Base-by-base conservation (phyloP, 106 monocot species). In the Dioscorea dumetorum region DNA sequence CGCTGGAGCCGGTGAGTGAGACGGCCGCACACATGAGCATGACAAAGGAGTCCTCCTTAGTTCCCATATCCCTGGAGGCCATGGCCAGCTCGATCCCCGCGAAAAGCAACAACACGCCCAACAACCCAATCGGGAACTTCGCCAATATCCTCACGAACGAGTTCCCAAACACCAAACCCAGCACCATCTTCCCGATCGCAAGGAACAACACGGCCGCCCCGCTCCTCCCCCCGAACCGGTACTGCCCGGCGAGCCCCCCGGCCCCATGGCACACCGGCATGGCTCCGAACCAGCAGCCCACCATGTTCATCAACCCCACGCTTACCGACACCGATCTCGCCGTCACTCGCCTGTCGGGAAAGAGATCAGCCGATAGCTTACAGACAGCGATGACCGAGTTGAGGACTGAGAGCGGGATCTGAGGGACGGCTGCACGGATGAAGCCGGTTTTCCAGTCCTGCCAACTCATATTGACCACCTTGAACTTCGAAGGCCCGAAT, bases 251-350 rank as follows among this genome's bases (percentile, higher is more conserved):
- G 13, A 99, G 85, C 50, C 99, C 99, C 0, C 99, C 99, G 14
- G 99, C 92, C 15, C 92, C 99, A 72, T 99, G 93, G 76, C 93
- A 99, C 23, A 87, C 87, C 14, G 99, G 99, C 87, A 99, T 78
- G 14, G 99, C 99, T 8, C 99, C 92, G 76, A 99, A 99, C 99
- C 93, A 93, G 79, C 99, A 99, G 0, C 99, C 99, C 2, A 89
- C 81, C 50, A 90, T 57, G 56, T 99, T 99, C 99, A 99, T 99
- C 52, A 78, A 9, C 50, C 99, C 99, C 5, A 99, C 99, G 69
- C 90, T 99, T 28, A 87, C 75, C 22, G 99, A 90, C 2, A 99
- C 99, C 4, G 79, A 32, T 33, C 87, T 74, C 58, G 81, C 79
- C 15, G 93, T 83, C 5, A 78, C 79, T 48, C 77, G 78, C 49